Conservation (phyloP, 2,329 filamentous ascomycete genomes). For the Trichoderma koningiopsis region DNA sequence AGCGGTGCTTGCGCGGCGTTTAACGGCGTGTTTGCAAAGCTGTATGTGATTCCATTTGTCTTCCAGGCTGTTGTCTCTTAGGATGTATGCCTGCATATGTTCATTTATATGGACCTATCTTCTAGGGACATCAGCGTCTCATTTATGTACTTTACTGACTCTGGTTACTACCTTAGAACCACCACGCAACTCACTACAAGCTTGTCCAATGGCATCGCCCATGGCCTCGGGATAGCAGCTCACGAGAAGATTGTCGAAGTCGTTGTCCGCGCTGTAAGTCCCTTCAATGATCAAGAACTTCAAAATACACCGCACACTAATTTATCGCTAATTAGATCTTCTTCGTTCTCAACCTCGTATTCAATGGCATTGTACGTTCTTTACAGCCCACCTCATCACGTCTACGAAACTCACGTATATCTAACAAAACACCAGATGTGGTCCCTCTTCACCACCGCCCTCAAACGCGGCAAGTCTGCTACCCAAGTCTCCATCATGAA, state of each 20-base stretch:
- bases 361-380: slow-evolving; percentile 66
- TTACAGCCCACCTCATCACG: neutral
- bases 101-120: too few species aligned
- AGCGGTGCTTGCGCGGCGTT: slow-evolving; percentile 78
- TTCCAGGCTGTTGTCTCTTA: too few species aligned
- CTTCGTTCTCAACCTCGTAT: slow-evolving; percentile 72
- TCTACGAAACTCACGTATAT: neutral
- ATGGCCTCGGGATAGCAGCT: slow-evolving; percentile 46
- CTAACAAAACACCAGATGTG: slow-evolving; percentile 61
- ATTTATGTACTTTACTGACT: neutral
- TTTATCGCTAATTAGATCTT: slow-evolving; percentile 57
- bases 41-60: slow-evolving; percentile 54
- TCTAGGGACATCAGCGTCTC: neutral
- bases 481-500: slow-evolving; percentile 82
- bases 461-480: slow-evolving; percentile 73
- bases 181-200: slow-evolving; percentile 57
- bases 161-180: slow-evolving; percentile 44
- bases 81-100: neutral
- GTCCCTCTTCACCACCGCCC: slow-evolving; percentile 77
- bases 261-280: slow-evolving; percentile 52
- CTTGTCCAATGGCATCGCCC: slow-evolving; percentile 50
- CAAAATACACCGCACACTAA: slow-evolving; percentile 1
- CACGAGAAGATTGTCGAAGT: slow-evolving; percentile 50
- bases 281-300: neutral
- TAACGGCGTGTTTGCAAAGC: slow-evolving; percentile 81